phyloP scores from a whole-genome alignment of 495 filamentous ascomycete species.

The Trichocladium uniseriatum region DNA sequence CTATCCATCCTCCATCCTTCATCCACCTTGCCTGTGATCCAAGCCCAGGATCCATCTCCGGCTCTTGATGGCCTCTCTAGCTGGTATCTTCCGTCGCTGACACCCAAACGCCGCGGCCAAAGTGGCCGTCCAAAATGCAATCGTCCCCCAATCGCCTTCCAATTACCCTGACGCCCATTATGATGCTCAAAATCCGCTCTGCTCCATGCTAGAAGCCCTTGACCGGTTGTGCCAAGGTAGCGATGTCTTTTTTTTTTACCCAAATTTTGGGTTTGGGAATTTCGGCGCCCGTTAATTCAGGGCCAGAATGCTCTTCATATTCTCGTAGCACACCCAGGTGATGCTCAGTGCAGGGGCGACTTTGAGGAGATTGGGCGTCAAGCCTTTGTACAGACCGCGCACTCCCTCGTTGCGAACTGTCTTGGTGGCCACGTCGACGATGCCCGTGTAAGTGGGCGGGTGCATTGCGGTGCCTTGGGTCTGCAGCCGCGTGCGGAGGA shows the following conservation, averaged over 20 bases:
- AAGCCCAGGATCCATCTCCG: neutral
- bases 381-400: slow-evolving; percentile 83
- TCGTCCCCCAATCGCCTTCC: neutral
- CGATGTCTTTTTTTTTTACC: neutral
- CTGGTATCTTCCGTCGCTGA: slow-evolving; percentile 11
- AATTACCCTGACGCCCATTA: slow-evolving; percentile 16
- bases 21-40: neutral
- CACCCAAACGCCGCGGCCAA: slow-evolving; percentile 11
- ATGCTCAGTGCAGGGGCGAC: slow-evolving; percentile 95
- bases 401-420: slow-evolving; percentile 77
- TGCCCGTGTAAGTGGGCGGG: slow-evolving; percentile 80
- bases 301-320: slow-evolving; percentile 70
- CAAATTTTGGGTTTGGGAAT: neutral
- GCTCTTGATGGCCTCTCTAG: slow-evolving; percentile 5
- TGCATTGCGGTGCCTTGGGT: slow-evolving; percentile 89
- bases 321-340: slow-evolving; percentile 96
- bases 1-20: too few species aligned
- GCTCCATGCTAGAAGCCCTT: neutral
- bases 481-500: slow-evolving; percentile 87
- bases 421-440: slow-evolving; percentile 73
- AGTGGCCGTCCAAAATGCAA: slow-evolving; percentile 8
- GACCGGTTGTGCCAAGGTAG: neutral
- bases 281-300: slow-evolving; percentile 34
- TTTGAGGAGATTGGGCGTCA: slow-evolving; percentile 93
- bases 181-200: slow-evolving; percentile 12